Evolutionary conservation across 148 eudicot genomes (phyloP), one percentile per base, ranked within the genome.

Genomic region (Talinum fruticosum): DNA sequence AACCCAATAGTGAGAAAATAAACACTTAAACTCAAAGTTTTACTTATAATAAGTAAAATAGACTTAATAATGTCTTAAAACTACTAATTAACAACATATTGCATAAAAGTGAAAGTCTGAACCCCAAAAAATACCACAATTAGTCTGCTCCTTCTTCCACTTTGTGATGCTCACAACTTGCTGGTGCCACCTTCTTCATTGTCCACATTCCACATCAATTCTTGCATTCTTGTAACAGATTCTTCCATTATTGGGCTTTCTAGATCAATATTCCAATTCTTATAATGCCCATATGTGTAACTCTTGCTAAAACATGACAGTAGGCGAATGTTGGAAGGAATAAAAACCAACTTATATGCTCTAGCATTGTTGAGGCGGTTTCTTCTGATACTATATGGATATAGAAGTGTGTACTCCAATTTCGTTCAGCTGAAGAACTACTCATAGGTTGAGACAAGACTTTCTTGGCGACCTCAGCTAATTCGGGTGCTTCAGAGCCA

Each of bases 401-500:
- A 23, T 51, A 51, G 10, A 78, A 75, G 24, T 74, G 69, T 6
- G 78, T 80, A 19, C 82, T 80, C 78, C 61, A 75, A 41, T 36
- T 37, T 35, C 69, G 54, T 53, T 75, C 59, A 18, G 75, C 59
- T 1, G 75, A 80, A 10, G 82, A 80, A 16, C 69, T 75, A 51
- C 82, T 74, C 23, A 80, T 38, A 0, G 69, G 78, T 68, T 80
- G 47, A 14, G 69, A 51, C 57, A 51, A 51, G 15, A 49, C 19
- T 49, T 49, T 49, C 54, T 49, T 75, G 8, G 69, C 78, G 1
- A 79, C 53, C 26, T 74, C 78, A 19, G 74, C 73, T 26, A 74
- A 21, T 10, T 79, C 78, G 23, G 67, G 78, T 62, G 82, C 45
- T 47, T 79, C 3, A 10, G 73, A 38, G 5, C 77, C 36, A 72